Evolutionary conservation across 371 early-diverging fungal species (phyloP), one percentile per base, ranked within the genome.

Genomic region (Phascolomyces articulosus): DNA sequence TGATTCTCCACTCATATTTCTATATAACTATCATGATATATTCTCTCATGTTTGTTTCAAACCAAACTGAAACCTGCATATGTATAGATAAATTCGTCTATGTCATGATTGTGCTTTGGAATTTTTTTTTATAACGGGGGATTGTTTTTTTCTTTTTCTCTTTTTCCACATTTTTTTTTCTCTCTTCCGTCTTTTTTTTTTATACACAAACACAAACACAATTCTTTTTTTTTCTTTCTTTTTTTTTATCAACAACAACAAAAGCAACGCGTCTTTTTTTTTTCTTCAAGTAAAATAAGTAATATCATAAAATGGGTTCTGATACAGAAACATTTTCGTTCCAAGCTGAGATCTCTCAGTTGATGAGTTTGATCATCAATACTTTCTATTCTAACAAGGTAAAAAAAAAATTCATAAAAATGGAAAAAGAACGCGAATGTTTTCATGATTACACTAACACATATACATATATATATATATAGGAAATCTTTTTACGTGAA

Each of bases 261-360:
- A 31, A 31, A 31, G 31, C 3, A 31, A 6, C 58, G 38, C 34
- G 11, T 58, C 28, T 58, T 28, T 4, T 24, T 40, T 24, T 18
- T 60, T 44, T 27, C n/a, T 60, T 41, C 29, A 15, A 7, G 16
- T 21, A 20, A 47, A 26, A 38, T 3, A 23, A 47, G 28, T 38
- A 27, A 18, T 55, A 63, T n/a, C 3, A 16, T n/a, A 44, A 44
- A 13, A 44, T 44, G 44, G 44, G 44, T 44, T 18, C 44, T 13
- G 80, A 77, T 68, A 78, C 83, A 63, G 91, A 92, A 74, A 89
- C 90, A 38, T 92, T 91, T 77, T 87, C 90, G 62, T 95, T 96
- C 89, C 96, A 96, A 86, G 93, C 93, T 90, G 93, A 93, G 85
- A 90, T 93, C 72, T 89, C 90, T 86, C 93, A 94, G 92, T 81